Base-by-base conservation (phyloP, 192 early-diverging fungal genomes). In the Gigaspora rosea region DNA sequence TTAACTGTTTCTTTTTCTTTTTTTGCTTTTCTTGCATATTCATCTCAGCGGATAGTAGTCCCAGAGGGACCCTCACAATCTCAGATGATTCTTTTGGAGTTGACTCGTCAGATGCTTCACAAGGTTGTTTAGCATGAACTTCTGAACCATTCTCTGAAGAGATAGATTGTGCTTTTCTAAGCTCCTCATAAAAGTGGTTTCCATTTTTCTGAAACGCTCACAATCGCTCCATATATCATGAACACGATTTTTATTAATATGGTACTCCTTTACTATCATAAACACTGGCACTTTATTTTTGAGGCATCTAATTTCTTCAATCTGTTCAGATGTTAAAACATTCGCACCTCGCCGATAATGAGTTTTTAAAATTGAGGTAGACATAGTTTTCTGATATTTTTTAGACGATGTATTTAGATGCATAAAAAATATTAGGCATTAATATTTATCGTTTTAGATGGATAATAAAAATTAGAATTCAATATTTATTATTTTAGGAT, bases 301-400 rank as follows among this genome's bases (percentile, higher is more conserved):
- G 35, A 68, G 66, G 0, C 8, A 0, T 20, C 66, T 68, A 71
- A 72, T 72, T 72, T 72, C 71, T 72, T 72, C 71, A 15, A 72
- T 72, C 13, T 72, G 54, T 35, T 35, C 71, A 72, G 71, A 11
- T 3, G 71, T 56, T n/a, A 72, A 72, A 16, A 22, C 1, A 0
- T 22, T 52, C 33, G 71, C 52, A 57, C 33, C 22, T 16, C 54
- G 71, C 27, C 52, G 71, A 72, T 72, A 72, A 72, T 72, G 18
- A 3, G 51, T 57, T 72, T 72, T 51, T n/a, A 57, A 72, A 57
- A 72, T 18, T 41, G 32, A 35, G 49, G 49, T 72, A 50, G 13
- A 46, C 20, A 68, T 68, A 41, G 2, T 47, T 13, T 46, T 47
- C 48, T 50, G n/a, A 50, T 48, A 68, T 49, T 68, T 68, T n/a